Evolutionary conservation across 176 grass and related monocot species (phyloP).

Genomic region (Otatea glauca): DNA sequence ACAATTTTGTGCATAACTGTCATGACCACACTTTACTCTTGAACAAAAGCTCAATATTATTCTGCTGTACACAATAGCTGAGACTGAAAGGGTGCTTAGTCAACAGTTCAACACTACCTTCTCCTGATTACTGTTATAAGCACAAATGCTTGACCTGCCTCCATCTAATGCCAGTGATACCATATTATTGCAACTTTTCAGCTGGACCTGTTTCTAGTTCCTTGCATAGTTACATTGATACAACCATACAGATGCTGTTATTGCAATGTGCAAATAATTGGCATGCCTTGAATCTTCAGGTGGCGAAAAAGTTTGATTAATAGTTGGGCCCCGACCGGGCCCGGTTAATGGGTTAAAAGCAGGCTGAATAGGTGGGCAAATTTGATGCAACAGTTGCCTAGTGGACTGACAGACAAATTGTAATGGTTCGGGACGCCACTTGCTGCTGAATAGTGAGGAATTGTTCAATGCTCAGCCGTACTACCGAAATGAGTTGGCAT

Average conservation of each 20-base stretch:
- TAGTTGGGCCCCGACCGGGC: neutral
- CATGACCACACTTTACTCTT: neutral
- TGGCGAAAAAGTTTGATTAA: neutral
- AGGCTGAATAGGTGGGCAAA: neutral
- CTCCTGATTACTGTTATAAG: neutral
- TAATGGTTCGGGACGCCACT: neutral
- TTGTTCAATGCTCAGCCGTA: neutral
- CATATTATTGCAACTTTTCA: neutral
- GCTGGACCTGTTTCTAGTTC: neutral
- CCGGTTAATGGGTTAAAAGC: neutral
- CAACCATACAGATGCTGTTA: neutral
- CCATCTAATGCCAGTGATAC: neutral
- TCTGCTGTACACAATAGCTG: neutral
- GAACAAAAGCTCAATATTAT: neutral
- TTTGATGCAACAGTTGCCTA: neutral
- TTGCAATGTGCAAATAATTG: neutral
- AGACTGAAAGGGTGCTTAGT: too few species aligned
- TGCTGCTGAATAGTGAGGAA: neutral
- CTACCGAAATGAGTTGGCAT: slow-evolving; percentile 33
- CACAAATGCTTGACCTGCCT: neutral
- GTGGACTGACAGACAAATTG: neutral
- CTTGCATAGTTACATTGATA: neutral
- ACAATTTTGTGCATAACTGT: slow-evolving; percentile 24
- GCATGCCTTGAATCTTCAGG: neutral
- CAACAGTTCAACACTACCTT: too few species aligned